Evolutionary conservation across 2,329 filamentous ascomycete species (phyloP).

Genomic region (Diatrype stigma): DNA sequence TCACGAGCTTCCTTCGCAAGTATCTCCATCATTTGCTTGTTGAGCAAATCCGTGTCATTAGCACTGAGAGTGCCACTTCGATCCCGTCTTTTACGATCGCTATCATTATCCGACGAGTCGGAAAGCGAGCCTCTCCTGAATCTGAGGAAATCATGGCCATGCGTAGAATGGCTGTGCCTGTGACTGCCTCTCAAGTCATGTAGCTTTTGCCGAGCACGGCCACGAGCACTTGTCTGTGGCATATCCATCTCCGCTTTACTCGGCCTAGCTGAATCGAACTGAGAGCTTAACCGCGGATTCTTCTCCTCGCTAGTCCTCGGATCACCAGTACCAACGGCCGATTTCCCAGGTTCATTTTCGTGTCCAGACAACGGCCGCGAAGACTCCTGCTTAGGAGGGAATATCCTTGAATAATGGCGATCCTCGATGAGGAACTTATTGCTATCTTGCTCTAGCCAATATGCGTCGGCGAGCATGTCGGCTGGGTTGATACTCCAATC

Average conservation of each 20-base stretch:
- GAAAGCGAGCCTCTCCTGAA: conserved; percentile 53
- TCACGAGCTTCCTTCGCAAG: conserved; percentile 50
- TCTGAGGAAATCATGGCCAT: conserved; percentile 49
- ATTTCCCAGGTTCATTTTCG: conserved; percentile 12
- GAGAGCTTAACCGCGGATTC: conserved; percentile 4
- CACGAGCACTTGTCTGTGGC: conserved; percentile 49
- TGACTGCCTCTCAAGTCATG: conserved; percentile 54
- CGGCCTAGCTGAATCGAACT: conserved; percentile 10
- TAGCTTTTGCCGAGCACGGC: conserved; percentile 57
- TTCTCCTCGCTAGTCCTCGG: not conserved
- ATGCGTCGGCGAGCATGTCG: conserved; percentile 83
- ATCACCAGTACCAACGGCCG: conserved; percentile 3
- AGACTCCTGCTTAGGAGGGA: conserved; percentile 35
- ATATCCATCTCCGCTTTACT: too few relatives aligned
- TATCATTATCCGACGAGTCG: conserved; percentile 57
- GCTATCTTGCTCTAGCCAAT: conserved; percentile 80
- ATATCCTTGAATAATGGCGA: conserved; percentile 70
- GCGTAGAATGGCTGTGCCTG: conserved; percentile 45
- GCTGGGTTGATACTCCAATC: conserved; percentile 83
- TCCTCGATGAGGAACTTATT: conserved; percentile 83
- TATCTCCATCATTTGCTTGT: conserved; percentile 60
- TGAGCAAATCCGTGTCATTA: conserved; percentile 48
- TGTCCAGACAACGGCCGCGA: conserved; percentile 11
- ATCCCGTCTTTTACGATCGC: conserved; percentile 36
- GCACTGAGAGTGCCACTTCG: conserved; percentile 46